Base-by-base conservation (phyloP, 169 alveolate genomes). In the Ichthyophthirius multifiliis region DNA sequence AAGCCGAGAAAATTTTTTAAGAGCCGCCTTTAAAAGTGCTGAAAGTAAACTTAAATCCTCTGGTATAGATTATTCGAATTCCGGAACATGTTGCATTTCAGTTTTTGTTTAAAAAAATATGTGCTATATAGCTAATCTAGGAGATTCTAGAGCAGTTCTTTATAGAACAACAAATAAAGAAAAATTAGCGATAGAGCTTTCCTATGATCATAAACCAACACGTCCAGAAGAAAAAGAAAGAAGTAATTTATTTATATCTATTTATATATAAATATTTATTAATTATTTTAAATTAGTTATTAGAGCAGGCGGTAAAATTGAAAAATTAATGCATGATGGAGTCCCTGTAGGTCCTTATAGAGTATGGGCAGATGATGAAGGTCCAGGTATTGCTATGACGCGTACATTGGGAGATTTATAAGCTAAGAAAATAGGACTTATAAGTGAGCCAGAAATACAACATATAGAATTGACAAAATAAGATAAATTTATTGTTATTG, bases 381-480 rank as follows among this genome's bases (percentile, higher is more conserved):
- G 80, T 31, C 90, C 92, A n/a, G 92, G 92, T 30, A 65, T 87
- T 15, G 92, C 92, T 20, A 83, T 87, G 37, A 77, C 88, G 31
- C 67, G 92, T 46, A 75, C 95, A 41, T 71, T 92, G 12, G 94
- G 96, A 35, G 96, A 92, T 88, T 83, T 90, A 78, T 76, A 87
- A 64, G 90, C 91, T 41, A 89, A 89, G 27, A 67, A 83, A 37
- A 85, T 80, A 43, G 96, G 96, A 32, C 84, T 89, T 32, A 85
- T 83, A 65, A 64, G 76, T 74, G 93, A 85, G 35, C 95, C 96
- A 1, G 92, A 89, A 44, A 84, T 92, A 7, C 46, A 76, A 73
- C 83, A 85, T 67, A 67, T 86, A n/a, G 88, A 89, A 55, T 71
- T 92, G 4, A 78, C 81, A 18, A 67, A 82, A 75, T 85, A 88